Percentiles rank a stretch among this genome's conserved stretches.
Evolutionary conservation across 495 filamentous ascomycete species (phyloP).

Genomic region (Aspergillus incahuasiensis): DNA sequence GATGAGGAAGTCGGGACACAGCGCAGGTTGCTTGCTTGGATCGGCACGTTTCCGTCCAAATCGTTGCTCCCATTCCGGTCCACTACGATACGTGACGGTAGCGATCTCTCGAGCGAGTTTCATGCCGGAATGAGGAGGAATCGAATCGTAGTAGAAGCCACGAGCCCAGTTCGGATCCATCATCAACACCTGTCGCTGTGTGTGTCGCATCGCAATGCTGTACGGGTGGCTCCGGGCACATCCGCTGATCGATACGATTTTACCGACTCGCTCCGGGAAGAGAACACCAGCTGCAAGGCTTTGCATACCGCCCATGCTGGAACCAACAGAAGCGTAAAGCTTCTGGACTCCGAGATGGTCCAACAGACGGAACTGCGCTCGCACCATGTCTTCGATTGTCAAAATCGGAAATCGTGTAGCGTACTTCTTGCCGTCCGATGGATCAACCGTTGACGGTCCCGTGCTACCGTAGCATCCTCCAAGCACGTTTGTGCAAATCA

Average conservation of each 20-base stretch:
- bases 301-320: slow-evolving; percentile 99
- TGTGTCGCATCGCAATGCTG: slow-evolving; percentile 98
- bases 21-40: slow-evolving; percentile 74
- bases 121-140: slow-evolving; percentile 94
- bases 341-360: slow-evolving; percentile 73
- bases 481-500: slow-evolving; percentile 96
- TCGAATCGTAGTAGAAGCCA: slow-evolving; percentile 88
- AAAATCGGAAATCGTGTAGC: slow-evolving; percentile 96
- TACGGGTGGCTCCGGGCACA: slow-evolving; percentile 96
- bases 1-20: slow-evolving; percentile 96
- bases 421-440: slow-evolving; percentile 80
- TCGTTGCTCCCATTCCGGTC: slow-evolving; percentile 95
- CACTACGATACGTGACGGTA: slow-evolving; percentile 94
- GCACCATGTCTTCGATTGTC: slow-evolving; percentile 96
- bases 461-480: slow-evolving; percentile 97
- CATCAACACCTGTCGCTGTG: slow-evolving; percentile 96
- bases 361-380: slow-evolving; percentile 86
- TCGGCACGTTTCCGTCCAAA: slow-evolving; percentile 89
- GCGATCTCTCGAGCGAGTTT: slow-evolving; percentile 97
- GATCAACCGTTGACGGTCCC: slow-evolving; percentile 83
- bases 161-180: slow-evolving; percentile 97
- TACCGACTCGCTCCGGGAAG: slow-evolving; percentile 74
- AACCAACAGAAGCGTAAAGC: slow-evolving; percentile 88
- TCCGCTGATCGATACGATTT: slow-evolving; percentile 85
- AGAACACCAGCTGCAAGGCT: slow-evolving; percentile 85